Evolutionary conservation across 371 early-diverging fungal genomes (phyloP).

Genomic region (Blyttiomyces sp.): DNA sequence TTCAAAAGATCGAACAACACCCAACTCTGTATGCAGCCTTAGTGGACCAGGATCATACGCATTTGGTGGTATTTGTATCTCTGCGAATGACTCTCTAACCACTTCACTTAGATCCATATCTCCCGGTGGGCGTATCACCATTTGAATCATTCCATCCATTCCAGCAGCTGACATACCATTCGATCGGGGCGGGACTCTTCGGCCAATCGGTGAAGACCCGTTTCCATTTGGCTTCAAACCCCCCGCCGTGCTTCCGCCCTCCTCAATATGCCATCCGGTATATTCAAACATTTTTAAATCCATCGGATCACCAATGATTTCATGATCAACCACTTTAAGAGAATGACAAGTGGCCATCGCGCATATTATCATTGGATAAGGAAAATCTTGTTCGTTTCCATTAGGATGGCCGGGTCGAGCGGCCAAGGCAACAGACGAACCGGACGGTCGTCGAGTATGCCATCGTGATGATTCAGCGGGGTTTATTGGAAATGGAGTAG

Average conservation of each 20-base stretch:
- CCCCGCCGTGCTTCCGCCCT: constrained; percentile 47
- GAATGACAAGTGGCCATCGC: constrained; percentile 97
- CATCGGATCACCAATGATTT: constrained; percentile 95
- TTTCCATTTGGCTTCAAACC: neutral
- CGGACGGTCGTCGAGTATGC: neutral
- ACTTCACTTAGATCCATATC: constrained; percentile 20
- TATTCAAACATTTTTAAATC: constrained; percentile 99
- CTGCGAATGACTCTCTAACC: neutral
- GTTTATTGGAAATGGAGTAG: too few species aligned
- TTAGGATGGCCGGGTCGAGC: neutral
- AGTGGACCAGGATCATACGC: constrained; percentile 8
- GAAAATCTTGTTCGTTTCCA: constrained; percentile 16
- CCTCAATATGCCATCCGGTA: constrained; percentile 88
- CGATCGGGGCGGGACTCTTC: too few species aligned
- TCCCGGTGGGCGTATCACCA: constrained; percentile 76
- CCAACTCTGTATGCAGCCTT: constrained; percentile 66
- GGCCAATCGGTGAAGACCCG: too few species aligned
- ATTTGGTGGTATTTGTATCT: too few species aligned
- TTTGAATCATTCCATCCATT: constrained; percentile 6
- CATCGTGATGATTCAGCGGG: too few species aligned
- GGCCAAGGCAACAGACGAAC: constrained; percentile 2
- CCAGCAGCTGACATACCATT: too few species aligned
- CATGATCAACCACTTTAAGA: constrained; percentile 83
- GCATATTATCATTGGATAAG: constrained; percentile 43
- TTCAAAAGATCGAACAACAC: constrained; percentile 91